phyloP scores from a whole-genome alignment of 306 rosid genomes.

The Purshia tridentata region DNA sequence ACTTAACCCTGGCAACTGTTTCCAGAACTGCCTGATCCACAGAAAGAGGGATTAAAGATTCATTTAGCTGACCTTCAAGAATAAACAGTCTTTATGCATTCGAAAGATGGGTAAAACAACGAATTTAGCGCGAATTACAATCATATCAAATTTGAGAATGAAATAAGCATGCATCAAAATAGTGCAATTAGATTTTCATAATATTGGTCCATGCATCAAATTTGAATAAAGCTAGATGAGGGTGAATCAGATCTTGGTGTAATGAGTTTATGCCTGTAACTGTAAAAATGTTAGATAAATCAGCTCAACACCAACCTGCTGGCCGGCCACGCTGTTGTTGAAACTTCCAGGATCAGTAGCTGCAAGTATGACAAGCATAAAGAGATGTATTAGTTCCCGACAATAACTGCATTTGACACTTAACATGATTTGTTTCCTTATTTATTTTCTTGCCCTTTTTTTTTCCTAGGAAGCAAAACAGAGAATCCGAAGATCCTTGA shows the following conservation, averaged over 20 bases:
- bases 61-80: conserved; percentile 24
- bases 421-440: background rate
- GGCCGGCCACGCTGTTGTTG: conserved; percentile 97
- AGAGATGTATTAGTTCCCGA: background rate
- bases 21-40: conserved; percentile 89
- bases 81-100: background rate
- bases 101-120: background rate
- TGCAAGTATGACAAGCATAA: conserved; percentile 30
- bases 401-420: background rate
- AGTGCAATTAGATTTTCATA: background rate
- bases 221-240: background rate
- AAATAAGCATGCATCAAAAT: background rate
- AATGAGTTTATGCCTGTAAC: background rate
- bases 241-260: conserved; percentile 11
- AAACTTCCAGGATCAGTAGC: conserved; percentile 85
- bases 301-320: conserved; percentile 65
- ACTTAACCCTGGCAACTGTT: conserved; percentile 94
- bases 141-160: background rate
- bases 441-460: background rate
- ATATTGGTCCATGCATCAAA: background rate
- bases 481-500: background rate
- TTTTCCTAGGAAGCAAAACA: background rate
- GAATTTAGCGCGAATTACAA: conserved; percentile 17
- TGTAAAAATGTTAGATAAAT: conserved; percentile 3
- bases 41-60: conserved; percentile 18